Evolutionary conservation across 495 filamentous ascomycete genomes (phyloP).

Genomic region (Penicillium fimorum): DNA sequence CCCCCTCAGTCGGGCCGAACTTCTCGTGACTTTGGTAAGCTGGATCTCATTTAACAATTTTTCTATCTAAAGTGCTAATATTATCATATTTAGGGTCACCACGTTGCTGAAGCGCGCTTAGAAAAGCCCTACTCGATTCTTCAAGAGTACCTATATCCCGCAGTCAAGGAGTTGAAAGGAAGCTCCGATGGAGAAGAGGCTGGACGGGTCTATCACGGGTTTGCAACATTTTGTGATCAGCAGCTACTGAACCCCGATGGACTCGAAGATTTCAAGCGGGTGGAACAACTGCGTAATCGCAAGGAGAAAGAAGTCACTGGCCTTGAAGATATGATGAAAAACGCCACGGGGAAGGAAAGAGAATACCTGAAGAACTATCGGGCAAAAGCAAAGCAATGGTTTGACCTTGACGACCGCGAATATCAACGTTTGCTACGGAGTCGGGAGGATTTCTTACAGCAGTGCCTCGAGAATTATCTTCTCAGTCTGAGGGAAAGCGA

Average conservation of each 20-base stretch:
- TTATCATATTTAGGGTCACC: constrained; percentile 57
- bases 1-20: constrained; percentile 68
- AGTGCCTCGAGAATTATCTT: constrained; percentile 94
- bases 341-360: constrained; percentile 50
- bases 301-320: constrained; percentile 76
- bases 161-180: constrained; percentile 76
- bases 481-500: constrained; percentile 80
- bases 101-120: constrained; percentile 86
- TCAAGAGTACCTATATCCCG: constrained; percentile 73
- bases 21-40: constrained; percentile 80
- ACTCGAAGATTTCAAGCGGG: constrained; percentile 78
- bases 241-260: constrained; percentile 83
- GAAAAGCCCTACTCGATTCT: constrained; percentile 92
- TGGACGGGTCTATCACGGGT: constrained; percentile 88
- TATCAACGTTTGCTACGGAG: constrained; percentile 71
- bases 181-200: constrained; percentile 67
- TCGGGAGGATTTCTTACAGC: constrained; percentile 75
- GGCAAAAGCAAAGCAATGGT: constrained; percentile 79
- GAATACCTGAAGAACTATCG: constrained; percentile 45
- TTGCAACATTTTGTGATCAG: constrained; percentile 91
- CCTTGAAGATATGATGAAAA: constrained; percentile 57
- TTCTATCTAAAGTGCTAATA: neutral
- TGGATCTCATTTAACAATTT: neutral
- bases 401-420: constrained; percentile 82
- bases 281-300: constrained; percentile 73